These are phyloP conservation scores for Nakaseomyces kungkrabaensis DNA, from an alignment of 1,139 yeast species.

Conservation along the genomic window DNA sequence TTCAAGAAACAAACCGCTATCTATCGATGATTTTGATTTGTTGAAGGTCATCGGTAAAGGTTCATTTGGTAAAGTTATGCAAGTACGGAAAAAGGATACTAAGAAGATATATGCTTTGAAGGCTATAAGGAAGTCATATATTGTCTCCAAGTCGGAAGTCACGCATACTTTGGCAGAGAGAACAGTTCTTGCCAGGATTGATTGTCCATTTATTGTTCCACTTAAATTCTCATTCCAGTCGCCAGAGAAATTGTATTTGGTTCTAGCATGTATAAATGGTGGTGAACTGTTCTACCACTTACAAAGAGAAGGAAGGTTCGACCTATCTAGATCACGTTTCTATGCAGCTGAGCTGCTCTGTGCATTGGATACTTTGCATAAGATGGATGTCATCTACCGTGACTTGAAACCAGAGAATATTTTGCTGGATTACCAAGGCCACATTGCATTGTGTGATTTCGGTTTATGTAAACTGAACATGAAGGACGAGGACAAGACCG, in stretches of 20 bases:
- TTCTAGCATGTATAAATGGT: conserved; percentile 86
- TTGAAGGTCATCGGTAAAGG: conserved; percentile 95
- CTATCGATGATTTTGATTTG: conserved; percentile 84
- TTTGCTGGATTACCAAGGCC: conserved; percentile 87
- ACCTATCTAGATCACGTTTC: conserved; percentile 78
- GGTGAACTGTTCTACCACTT: conserved; percentile 93
- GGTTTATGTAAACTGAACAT: conserved; percentile 90
- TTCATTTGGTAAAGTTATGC: conserved; percentile 97
- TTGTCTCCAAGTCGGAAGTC: conserved; percentile 86
- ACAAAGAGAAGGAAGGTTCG: conserved; percentile 81
- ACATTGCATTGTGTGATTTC: conserved; percentile 90
- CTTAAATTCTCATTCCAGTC: conserved; percentile 90
- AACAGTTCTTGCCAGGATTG: conserved; percentile 83
- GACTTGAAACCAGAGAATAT: conserved; percentile 94
- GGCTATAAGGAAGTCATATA: conserved; percentile 85
- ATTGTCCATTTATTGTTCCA: conserved; percentile 91
- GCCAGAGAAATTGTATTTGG: conserved; percentile 81
- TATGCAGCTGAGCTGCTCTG: conserved; percentile 89
- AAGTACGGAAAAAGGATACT: conserved; percentile 88
- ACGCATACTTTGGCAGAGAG: conserved; percentile 93
- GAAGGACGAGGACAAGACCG: conserved; percentile 78
- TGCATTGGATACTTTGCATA: conserved; percentile 85
- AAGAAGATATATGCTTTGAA: conserved; percentile 87
- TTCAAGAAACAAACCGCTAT: conserved; percentile 53
- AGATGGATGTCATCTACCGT: conserved; percentile 82